phyloP scores from a whole-genome alignment of 257 asterid species.

The Solanum phureja region DNA sequence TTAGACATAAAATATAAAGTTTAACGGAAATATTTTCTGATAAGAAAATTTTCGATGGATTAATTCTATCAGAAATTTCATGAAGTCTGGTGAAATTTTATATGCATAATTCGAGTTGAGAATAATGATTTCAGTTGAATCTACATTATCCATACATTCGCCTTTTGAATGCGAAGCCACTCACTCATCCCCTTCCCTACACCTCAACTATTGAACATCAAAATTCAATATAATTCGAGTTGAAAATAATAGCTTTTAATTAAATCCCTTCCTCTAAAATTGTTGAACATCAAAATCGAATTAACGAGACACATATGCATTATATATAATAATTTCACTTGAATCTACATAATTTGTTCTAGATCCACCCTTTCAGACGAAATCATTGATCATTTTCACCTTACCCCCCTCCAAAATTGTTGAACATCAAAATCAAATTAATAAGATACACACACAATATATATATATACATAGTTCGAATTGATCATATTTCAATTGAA shows the following conservation, averaged over 20 bases:
- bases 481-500: background rate
- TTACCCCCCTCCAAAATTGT: too few species aligned
- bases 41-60: background rate
- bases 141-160: background rate
- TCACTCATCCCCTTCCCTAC: background rate
- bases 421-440: constrained; percentile 6
- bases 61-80: too few species aligned
- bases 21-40: background rate
- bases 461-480: background rate
- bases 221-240: background rate
- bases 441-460: constrained; percentile 25
- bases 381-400: too few species aligned
- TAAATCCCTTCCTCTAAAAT: background rate
- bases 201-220: background rate
- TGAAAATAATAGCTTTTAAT: background rate
- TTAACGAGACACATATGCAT: constrained; percentile 29
- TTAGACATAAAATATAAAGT: background rate
- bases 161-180: background rate
- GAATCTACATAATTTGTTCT: background rate
- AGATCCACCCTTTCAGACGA: background rate
- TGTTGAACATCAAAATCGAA: background rate
- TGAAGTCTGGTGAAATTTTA: background rate
- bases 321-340: background rate
- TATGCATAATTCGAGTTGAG: background rate
- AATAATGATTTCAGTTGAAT: background rate